A percentile compares a stretch with the other conserved stretches of the same genome.
Evolutionary conservation across 805 yeast species (phyloP).

Genomic region (Grigorovia transvaalensis): DNA sequence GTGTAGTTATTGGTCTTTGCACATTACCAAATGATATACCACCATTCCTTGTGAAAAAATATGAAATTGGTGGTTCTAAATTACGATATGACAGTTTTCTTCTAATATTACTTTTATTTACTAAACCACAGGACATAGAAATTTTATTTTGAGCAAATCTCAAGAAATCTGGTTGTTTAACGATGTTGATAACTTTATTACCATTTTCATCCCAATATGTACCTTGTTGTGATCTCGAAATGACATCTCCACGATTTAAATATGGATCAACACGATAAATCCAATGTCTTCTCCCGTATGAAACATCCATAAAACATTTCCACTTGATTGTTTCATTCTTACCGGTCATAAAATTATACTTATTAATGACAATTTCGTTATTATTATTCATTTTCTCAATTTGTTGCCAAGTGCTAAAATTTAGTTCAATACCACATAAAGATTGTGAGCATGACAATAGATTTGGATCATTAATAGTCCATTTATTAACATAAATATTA

Average conservation of each 20-base stretch:
- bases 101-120: constrained; percentile 20
- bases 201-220: constrained; percentile 59
- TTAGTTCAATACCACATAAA: constrained; percentile 59
- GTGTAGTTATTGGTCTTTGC: constrained; percentile 16
- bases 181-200: constrained; percentile 38
- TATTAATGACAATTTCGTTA: constrained; percentile 18
- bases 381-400: constrained; percentile 21
- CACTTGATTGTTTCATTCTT: constrained; percentile 17
- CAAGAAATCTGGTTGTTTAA: constrained; percentile 32
- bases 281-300: constrained; percentile 73
- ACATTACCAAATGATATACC: constrained; percentile 18
- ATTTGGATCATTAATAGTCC: constrained; percentile 44
- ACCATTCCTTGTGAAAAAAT: constrained; percentile 25
- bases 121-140: constrained; percentile 29
- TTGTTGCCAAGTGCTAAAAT: constrained; percentile 37
- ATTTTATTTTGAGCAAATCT: constrained; percentile 33
- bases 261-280: constrained; percentile 39
- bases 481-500: constrained; percentile 45
- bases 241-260: constrained; percentile 27
- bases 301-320: constrained; percentile 29
- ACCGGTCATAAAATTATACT: constrained; percentile 12
- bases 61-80: constrained; percentile 27
- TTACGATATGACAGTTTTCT: constrained; percentile 24
- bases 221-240: constrained; percentile 27
- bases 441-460: constrained; percentile 37